These are phyloP conservation scores for Carex myosuroides DNA, from an alignment of 176 grass and related monocot species.

Conservation along the genomic window DNA sequence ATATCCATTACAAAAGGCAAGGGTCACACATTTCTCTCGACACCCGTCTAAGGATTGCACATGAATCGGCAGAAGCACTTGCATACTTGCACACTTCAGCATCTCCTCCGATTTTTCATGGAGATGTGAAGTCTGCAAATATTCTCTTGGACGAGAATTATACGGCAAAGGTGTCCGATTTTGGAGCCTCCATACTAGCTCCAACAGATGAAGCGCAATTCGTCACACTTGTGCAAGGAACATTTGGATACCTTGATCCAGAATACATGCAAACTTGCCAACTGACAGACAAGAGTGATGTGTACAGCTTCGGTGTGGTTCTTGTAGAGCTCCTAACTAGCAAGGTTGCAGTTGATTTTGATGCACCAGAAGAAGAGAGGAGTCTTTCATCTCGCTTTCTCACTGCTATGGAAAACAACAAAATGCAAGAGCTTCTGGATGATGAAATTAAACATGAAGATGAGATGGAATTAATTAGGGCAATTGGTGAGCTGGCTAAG, in stretches of 20 bases:
- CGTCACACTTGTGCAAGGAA: conserved; percentile 22
- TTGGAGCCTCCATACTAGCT: conserved; percentile 23
- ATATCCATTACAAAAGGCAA: background rate
- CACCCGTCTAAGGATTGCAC: conserved; percentile 12
- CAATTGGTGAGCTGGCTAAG: background rate
- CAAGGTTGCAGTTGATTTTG: background rate
- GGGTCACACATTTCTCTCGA: background rate
- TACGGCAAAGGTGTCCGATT: conserved; percentile 21
- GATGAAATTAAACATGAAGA: conserved; percentile 1
- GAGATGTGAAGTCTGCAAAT: conserved; percentile 34
- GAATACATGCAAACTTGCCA: conserved; percentile 19
- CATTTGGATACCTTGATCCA: conserved; percentile 17
- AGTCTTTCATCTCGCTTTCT: background rate
- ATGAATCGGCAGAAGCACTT: conserved; percentile 8
- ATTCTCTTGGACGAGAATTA: conserved; percentile 18
- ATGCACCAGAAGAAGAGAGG: background rate
- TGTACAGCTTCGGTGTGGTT: conserved; percentile 26
- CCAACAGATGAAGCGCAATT: background rate
- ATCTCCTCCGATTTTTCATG: conserved; percentile 15
- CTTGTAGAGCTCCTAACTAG: conserved; percentile 20
- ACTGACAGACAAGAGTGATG: conserved; percentile 24
- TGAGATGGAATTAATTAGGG: background rate
- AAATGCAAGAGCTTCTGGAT: conserved; percentile 1
- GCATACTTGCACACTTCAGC: conserved; percentile 14
- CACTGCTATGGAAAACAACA: background rate